These are phyloP conservation scores for Fraxinus baroniana DNA, from an alignment of 305 asterid species.

Conservation along the genomic window DNA sequence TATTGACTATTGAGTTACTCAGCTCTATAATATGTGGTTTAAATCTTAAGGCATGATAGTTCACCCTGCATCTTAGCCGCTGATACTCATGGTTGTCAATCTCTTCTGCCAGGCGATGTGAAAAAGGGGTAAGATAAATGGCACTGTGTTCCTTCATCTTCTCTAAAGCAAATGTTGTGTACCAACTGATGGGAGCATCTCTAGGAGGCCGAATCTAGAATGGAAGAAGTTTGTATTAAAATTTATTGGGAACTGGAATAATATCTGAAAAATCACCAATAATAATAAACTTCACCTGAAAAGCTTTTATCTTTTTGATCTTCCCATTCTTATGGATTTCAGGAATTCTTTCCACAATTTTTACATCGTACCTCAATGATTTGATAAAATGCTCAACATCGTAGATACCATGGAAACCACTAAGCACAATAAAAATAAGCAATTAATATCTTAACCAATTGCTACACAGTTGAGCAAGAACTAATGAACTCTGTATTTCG, in stretches of 20 bases:
- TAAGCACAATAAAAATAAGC: constrained; percentile 29
- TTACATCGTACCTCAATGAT: constrained; percentile 79
- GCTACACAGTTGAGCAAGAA: constrained; percentile 1
- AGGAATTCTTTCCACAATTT: constrained; percentile 85
- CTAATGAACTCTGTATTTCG: background rate
- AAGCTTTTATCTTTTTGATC: constrained; percentile 73
- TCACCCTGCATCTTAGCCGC: constrained; percentile 90
- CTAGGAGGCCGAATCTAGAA: constrained; percentile 79
- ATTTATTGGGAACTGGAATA: constrained; percentile 17
- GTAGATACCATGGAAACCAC: constrained; percentile 91
- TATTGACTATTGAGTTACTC: constrained; percentile 72
- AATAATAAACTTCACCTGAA: constrained; percentile 55
- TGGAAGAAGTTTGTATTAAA: constrained; percentile 23
- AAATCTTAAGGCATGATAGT: constrained; percentile 88
- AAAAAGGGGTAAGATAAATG: constrained; percentile 90
- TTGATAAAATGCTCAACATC: constrained; percentile 88
- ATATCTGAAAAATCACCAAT: constrained; percentile 15
- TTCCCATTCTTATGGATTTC: constrained; percentile 74
- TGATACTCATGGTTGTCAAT: constrained; percentile 87
- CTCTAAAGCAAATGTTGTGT: constrained; percentile 68
- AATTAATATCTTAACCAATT: constrained; percentile 11
- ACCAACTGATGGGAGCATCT: constrained; percentile 95
- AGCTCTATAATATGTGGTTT: constrained; percentile 91
- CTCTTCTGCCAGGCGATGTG: constrained; percentile 97
- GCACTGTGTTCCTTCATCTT: constrained; percentile 96